phyloP scores from a whole-genome alignment of 495 filamentous ascomycete genomes.

The Neurospora sp. region DNA sequence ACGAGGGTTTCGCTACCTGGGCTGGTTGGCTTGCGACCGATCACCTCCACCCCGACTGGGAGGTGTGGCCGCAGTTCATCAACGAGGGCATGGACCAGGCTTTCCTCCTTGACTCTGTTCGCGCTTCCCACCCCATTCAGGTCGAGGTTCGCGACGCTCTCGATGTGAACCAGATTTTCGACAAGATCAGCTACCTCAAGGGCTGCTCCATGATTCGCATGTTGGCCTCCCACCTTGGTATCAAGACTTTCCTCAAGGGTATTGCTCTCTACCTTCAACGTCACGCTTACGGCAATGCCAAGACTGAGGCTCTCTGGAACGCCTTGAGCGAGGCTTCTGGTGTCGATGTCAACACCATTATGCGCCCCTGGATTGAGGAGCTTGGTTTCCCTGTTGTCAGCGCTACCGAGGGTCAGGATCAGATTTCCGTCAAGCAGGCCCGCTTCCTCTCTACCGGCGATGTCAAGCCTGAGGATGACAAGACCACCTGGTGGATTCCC shows the following conservation, averaged over 20 bases:
- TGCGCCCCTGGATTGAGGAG: constrained; percentile 88
- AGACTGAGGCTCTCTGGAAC: constrained; percentile 83
- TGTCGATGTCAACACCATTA: constrained; percentile 75
- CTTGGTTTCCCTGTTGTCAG: constrained; percentile 90
- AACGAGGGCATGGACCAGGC: constrained; percentile 87
- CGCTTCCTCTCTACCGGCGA: constrained; percentile 89
- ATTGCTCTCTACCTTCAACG: constrained; percentile 81
- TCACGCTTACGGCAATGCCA: constrained; percentile 88
- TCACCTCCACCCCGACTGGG: constrained; percentile 87
- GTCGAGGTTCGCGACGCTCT: constrained; percentile 82
- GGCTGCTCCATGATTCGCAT: constrained; percentile 92
- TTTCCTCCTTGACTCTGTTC: constrained; percentile 76
- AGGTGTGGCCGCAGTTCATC: constrained; percentile 92
- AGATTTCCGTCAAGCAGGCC: constrained; percentile 69
- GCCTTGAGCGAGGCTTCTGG: constrained; percentile 84
- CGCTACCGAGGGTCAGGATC: constrained; percentile 62
- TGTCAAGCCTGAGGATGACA: constrained; percentile 70
- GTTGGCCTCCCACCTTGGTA: constrained; percentile 78
- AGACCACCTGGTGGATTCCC: constrained; percentile 94
- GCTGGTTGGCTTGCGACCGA: constrained; percentile 91
- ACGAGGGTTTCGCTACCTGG: constrained; percentile 97
- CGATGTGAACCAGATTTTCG: constrained; percentile 94
- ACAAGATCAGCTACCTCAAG: constrained; percentile 91
- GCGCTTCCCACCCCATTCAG: constrained; percentile 89
- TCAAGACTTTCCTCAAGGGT: constrained; percentile 76